Evolutionary conservation across 768 basidiomycete species (phyloP).

Genomic region (Tylopilus cervinicoccineus): DNA sequence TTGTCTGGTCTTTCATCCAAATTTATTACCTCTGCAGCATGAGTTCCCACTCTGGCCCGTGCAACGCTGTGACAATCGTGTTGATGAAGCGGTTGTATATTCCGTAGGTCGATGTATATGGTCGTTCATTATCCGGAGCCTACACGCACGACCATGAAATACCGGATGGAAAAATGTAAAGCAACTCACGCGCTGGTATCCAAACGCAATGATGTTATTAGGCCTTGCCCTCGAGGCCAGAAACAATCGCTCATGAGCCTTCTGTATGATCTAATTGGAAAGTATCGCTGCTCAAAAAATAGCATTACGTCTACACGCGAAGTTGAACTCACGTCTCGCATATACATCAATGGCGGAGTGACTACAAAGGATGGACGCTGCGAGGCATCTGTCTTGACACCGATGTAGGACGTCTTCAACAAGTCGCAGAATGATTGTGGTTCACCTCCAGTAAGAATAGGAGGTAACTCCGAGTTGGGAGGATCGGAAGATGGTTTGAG

Average conservation of each 20-base stretch:
- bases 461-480: conserved; percentile 4
- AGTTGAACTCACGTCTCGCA: conserved; percentile 54
- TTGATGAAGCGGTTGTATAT: conserved; percentile 66
- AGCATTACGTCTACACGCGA: background rate
- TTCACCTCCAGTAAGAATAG: conserved; percentile 18
- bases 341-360: conserved; percentile 42
- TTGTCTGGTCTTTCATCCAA: background rate
- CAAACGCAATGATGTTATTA: conserved; percentile 60
- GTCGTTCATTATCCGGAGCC: conserved; percentile 35
- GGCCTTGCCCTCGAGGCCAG: conserved; percentile 32
- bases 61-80: conserved; percentile 66
- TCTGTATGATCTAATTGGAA: conserved; percentile 51
- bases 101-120: conserved; percentile 36
- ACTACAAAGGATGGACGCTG: conserved; percentile 26
- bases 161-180: background rate
- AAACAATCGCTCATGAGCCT: conserved; percentile 55
- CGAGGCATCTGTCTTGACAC: conserved; percentile 26
- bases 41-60: conserved; percentile 61
- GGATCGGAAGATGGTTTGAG: conserved; percentile 22
- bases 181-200: conserved; percentile 54
- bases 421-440: conserved; percentile 32
- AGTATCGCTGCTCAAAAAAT: background rate
- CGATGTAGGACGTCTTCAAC: conserved; percentile 47
- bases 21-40: conserved; percentile 54
- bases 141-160: background rate